Percentiles rank a stretch among this genome's conserved stretches.
Evolutionary conservation across 805 yeast genomes (phyloP).

Genomic region (Teunomyces atbi): DNA sequence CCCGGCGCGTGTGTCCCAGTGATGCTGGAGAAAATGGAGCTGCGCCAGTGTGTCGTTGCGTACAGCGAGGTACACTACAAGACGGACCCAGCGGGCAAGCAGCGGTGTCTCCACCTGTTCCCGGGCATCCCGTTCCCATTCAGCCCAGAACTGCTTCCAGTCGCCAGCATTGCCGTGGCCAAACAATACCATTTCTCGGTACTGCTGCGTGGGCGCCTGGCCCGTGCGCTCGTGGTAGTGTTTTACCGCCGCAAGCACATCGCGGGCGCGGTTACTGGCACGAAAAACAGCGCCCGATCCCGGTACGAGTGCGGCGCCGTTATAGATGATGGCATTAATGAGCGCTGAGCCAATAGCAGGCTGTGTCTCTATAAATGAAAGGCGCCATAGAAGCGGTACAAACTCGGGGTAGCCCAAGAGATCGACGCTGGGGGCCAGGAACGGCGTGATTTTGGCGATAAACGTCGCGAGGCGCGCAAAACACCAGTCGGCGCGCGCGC

Average conservation of each 20-base stretch:
- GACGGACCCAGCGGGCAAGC: conserved; percentile 28
- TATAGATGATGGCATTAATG: conserved; percentile 24
- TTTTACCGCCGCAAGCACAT: conserved; percentile 25
- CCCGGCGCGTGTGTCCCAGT: conserved; percentile 29
- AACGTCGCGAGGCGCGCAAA: conserved; percentile 28
- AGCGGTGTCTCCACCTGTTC: conserved; percentile 11
- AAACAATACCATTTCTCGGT: conserved; percentile 33
- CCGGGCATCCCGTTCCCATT: conserved; percentile 38
- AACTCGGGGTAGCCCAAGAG: conserved; percentile 26
- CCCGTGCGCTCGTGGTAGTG: conserved; percentile 15
- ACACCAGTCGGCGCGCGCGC: conserved; percentile 15
- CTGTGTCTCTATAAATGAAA: conserved; percentile 18
- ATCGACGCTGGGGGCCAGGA: conserved; percentile 23
- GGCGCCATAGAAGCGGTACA: conserved; percentile 35
- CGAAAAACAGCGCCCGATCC: conserved; percentile 8
- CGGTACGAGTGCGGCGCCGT: conserved; percentile 8
- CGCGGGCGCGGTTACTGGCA: conserved; percentile 30
- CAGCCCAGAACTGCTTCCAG: conserved; percentile 39
- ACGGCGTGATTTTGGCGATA: conserved; percentile 23
- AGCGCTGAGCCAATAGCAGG: conserved; percentile 21
- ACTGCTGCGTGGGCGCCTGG: conserved; percentile 15
- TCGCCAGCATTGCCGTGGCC: conserved; percentile 39
- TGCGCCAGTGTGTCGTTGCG: conserved; percentile 25
- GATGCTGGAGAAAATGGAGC: conserved; percentile 25
- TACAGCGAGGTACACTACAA: conserved; percentile 31